phyloP scores from a whole-genome alignment of 169 alveolate genomes.

The Plasmodium falciparum region DNA sequence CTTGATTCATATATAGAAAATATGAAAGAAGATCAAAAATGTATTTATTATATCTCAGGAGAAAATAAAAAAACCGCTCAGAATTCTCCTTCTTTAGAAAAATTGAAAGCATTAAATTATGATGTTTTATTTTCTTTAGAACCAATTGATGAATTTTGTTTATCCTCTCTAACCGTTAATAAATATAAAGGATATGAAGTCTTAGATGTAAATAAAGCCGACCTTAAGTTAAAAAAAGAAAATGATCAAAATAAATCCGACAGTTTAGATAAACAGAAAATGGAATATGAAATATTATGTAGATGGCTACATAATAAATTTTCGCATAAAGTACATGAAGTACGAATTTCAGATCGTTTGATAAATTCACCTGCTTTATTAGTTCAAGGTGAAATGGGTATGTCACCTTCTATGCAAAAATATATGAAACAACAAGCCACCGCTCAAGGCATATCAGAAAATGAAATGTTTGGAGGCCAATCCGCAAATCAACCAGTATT shows the following conservation, averaged over 20 bases:
- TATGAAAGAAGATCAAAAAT: conserved; percentile 94
- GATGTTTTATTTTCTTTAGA: conserved; percentile 96
- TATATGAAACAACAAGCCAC: conserved; percentile 97
- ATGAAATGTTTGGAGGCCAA: conserved; percentile 88
- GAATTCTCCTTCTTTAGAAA: conserved; percentile 95
- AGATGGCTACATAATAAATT: conserved; percentile 92
- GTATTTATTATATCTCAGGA: conserved; percentile 96
- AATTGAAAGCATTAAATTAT: conserved; percentile 91
- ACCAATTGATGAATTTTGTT: conserved; percentile 97
- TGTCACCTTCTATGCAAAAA: conserved; percentile 97
- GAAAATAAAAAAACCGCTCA: conserved; percentile 92
- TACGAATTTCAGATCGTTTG: conserved; percentile 91
- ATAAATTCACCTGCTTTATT: conserved; percentile 94
- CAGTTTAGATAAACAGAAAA: conserved; percentile 82
- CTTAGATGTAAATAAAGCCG: conserved; percentile 95
- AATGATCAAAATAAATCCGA: conserved; percentile 80
- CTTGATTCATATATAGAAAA: conserved; percentile 95
- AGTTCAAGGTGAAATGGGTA: conserved; percentile 95
- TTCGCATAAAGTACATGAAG: conserved; percentile 92
- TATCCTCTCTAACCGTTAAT: conserved; percentile 90
- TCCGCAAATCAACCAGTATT: conserved; percentile 94
- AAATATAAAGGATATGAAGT: conserved; percentile 94
- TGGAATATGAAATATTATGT: conserved; percentile 91
- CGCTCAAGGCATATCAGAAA: conserved; percentile 93
- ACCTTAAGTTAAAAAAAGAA: conserved; percentile 91